Evolutionary conservation across 441 rosid genomes (phyloP), one percentile per base, ranked within the genome.

Genomic region (Gossypium gossypioides): DNA sequence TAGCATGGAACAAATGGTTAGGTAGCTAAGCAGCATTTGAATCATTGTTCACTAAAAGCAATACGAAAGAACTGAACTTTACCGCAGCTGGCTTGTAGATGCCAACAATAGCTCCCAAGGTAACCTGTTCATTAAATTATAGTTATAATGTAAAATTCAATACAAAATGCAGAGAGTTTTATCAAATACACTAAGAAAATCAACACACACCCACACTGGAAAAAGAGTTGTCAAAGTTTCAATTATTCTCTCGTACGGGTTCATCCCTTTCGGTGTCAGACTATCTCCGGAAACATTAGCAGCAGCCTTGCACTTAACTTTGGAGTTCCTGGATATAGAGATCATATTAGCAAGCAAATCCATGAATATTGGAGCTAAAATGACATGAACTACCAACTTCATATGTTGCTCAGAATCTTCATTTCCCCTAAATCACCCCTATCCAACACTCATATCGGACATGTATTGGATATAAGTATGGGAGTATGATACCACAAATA

Each of bases 41-140:
- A 80, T 55, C 27, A 57, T 19, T 57, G 71, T 5, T 15, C 24
- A 9, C 8, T 16, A 62, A 57, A 55, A 61, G 55, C 37, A 44
- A 15, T n/a, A 32, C 13, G 0, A 12, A 18, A 73, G 42, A 63
- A 65, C 16, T n/a, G 51, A 37, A 72, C 57, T 71, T 85, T 86
- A 93, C 98, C 66, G 91, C 89, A 77, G 93, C 72, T 29, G 97
- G 97, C 79, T 86, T 93, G 85, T 81, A 93, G 78, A 93, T 90
- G 16, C 98, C 98, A 79, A 91, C 56, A 75, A 89, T 71, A 65
- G 98, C 90, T 69, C 97, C 97, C 84, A 91, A 62, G 18, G 88
- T 83, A 74, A 93, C 93, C 97, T 91, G 87, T 74, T 72, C 68
- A 73, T 51, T 24, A 3, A 71, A 73, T 8, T 10, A 61, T 74